Conservation (phyloP, 768 basidiomycete genomes). For the Xerocomellus intermedius region DNA sequence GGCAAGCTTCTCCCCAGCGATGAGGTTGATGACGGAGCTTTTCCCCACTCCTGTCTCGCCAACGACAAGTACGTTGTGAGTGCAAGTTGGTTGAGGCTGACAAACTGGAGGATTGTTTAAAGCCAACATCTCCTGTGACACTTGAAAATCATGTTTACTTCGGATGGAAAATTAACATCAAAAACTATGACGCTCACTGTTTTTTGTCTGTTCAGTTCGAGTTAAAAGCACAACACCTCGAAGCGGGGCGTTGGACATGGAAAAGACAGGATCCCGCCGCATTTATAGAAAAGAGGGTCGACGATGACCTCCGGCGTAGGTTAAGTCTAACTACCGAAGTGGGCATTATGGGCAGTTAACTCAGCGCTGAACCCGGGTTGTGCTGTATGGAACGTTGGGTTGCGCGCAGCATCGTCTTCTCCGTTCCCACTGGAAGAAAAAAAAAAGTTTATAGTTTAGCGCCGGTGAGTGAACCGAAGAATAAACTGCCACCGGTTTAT, state of each 20-base stretch:
- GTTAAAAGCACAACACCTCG: neutral
- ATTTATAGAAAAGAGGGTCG: constrained; percentile 10
- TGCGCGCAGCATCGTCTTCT: neutral
- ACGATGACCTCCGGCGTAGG: neutral
- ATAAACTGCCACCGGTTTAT: neutral
- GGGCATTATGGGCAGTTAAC: neutral
- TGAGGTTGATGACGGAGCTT: constrained; percentile 42
- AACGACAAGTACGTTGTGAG: constrained; percentile 38
- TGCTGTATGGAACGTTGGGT: constrained; percentile 4
- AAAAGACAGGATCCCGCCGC: neutral
- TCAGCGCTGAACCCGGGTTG: too few relatives aligned
- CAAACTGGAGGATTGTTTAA: constrained; percentile 7
- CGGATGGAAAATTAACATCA: neutral
- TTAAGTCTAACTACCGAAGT: neutral
- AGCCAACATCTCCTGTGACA: neutral
- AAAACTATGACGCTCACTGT: constrained; percentile 9
- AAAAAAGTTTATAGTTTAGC: neutral
- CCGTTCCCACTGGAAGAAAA: constrained; percentile 1
- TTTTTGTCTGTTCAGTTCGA: neutral
- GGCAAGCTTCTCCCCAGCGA: constrained; percentile 29
- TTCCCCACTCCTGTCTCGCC: constrained; percentile 35
- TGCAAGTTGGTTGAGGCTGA: constrained; percentile 2
- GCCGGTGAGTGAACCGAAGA: neutral
- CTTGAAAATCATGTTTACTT: neutral
- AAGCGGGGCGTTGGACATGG: neutral